Evolutionary conservation across 345 rosid genomes (phyloP).

Genomic region (Citrus reticulata): DNA sequence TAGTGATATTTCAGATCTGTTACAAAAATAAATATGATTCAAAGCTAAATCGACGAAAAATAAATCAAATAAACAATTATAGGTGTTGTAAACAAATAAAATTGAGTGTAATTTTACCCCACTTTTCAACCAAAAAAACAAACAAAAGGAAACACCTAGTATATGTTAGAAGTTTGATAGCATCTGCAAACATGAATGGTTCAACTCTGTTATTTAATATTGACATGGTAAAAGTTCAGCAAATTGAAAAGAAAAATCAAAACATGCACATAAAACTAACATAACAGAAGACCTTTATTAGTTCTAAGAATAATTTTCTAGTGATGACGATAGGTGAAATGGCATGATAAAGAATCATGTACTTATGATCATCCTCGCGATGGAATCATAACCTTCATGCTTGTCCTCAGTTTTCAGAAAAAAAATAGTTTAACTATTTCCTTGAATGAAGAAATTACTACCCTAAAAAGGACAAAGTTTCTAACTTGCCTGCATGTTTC

Average conservation of each 20-base stretch:
- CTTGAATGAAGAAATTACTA: not conserved
- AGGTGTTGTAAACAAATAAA: not conserved
- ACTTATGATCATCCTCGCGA: not conserved
- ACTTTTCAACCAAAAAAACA: too few relatives aligned
- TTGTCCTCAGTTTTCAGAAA: not conserved
- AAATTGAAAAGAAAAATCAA: not conserved
- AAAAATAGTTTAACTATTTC: not conserved
- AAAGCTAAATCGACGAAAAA: not conserved
- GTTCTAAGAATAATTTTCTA: not conserved
- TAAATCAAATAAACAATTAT: not conserved
- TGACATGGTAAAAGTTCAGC: too few relatives aligned
- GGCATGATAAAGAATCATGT: not conserved
- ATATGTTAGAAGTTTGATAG: not conserved
- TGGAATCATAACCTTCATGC: not conserved
- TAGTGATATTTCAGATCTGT: too few relatives aligned
- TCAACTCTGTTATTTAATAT: not conserved
- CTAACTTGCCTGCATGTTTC: constrained; percentile 65
- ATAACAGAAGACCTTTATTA: not conserved
- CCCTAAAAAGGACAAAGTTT: not conserved
- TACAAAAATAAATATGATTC: not conserved
- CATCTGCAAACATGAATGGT: not conserved
- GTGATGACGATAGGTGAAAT: not conserved
- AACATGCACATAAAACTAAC: not conserved
- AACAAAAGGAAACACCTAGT: too few relatives aligned
- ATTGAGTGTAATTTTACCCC: not conserved